Conservation (phyloP, 805 yeast genomes). For the Phaffomyces opuntiae region DNA sequence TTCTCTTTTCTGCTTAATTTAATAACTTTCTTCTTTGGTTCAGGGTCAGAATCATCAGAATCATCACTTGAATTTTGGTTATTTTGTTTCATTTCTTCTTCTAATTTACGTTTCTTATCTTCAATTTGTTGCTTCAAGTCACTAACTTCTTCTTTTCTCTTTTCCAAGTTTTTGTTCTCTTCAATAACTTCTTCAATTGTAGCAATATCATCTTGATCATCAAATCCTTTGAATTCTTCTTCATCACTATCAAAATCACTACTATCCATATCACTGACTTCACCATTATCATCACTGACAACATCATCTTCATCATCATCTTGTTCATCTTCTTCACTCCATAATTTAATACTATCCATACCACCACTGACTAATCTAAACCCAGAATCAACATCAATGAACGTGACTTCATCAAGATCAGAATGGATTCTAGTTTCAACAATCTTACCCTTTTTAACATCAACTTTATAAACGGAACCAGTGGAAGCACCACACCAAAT, state of each 20-base stretch:
- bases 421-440: constrained; percentile 64
- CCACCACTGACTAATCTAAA: constrained; percentile 79
- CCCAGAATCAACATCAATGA: constrained; percentile 71
- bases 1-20: background rate
- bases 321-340: constrained; percentile 41
- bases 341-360: constrained; percentile 72
- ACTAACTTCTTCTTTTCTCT: constrained; percentile 2
- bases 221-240: constrained; percentile 4
- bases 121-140: constrained; percentile 4
- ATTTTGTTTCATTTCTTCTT: constrained; percentile 11
- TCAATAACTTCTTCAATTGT: constrained; percentile 16
- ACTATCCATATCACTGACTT: constrained; percentile 6
- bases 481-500: constrained; percentile 79
- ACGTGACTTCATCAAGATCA: constrained; percentile 62
- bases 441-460: constrained; percentile 56
- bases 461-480: constrained; percentile 63
- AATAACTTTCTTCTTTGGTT: too few relatives aligned
- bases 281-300: too few relatives aligned
- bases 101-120: constrained; percentile 2
- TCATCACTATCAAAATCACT: background rate
- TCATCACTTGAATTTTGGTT: constrained; percentile 1
- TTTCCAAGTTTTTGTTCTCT: constrained; percentile 1
- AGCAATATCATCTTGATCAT: constrained; percentile 19
- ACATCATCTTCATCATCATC: background rate
- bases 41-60: too few relatives aligned